Conservation (phyloP, 306 rosid species). For the Sesbania bispinosa region DNA sequence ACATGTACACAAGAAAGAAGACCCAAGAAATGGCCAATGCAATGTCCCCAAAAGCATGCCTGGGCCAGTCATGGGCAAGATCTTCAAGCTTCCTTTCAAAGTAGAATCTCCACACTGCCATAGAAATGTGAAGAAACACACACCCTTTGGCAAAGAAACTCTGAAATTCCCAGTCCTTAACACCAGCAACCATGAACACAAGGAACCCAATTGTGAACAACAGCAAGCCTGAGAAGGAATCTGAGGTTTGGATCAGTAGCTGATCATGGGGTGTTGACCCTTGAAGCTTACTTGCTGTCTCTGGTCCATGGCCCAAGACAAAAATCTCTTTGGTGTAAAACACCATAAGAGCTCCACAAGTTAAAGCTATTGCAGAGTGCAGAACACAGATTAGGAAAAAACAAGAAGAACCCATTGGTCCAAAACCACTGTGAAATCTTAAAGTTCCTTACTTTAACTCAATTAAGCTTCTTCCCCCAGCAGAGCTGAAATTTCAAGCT, state of each 20-base stretch:
- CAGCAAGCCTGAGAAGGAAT: constrained; percentile 84
- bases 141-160: constrained; percentile 92
- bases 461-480: not conserved
- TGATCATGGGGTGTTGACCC: constrained; percentile 90
- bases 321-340: constrained; percentile 59
- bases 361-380: constrained; percentile 70
- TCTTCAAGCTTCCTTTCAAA: constrained; percentile 60
- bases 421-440: too few species aligned
- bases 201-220: constrained; percentile 66
- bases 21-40: constrained; percentile 70
- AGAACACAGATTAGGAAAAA: constrained; percentile 66
- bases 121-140: constrained; percentile 68
- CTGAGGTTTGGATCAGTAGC: constrained; percentile 70
- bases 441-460: not conserved
- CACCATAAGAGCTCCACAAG: constrained; percentile 73
- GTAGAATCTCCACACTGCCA: constrained; percentile 90
- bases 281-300: constrained; percentile 72
- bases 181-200: constrained; percentile 77
- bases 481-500: not conserved
- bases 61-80: constrained; percentile 63
- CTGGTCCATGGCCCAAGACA: constrained; percentile 75
- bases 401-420: constrained; percentile 59
- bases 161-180: constrained; percentile 79
- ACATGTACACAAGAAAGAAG: constrained; percentile 56
- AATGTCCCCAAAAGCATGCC: constrained; percentile 64